Base-by-base conservation (phyloP, 2,329 filamentous ascomycete species). In the Daldinia sp. region DNA sequence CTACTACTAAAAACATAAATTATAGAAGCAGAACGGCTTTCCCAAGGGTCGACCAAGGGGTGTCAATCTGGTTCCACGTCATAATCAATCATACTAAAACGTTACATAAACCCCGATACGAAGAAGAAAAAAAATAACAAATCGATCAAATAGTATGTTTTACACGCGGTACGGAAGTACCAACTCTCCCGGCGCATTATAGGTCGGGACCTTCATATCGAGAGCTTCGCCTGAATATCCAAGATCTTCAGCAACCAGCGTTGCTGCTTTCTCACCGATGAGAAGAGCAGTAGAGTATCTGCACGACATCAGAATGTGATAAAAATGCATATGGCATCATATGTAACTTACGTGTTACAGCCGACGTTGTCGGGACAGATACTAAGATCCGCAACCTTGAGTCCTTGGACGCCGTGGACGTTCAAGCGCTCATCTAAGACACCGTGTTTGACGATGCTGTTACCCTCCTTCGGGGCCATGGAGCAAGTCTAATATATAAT, bases 321-420 rank as follows among this genome's bases (percentile, higher is more conserved):
- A 23, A 28, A 28, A 35, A 37, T 4, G 20, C 10, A 54, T 37
- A 15, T 28, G 18, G 20, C 15, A 10, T 20, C 10, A 76, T 75
- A 69, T 74, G 80, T 72, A 69, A 82, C 83, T 78, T 80, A 88
- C 72, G 87, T 89, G 79, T 90, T 90, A 81, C 88, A 90, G 68
- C 90, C 91, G 23, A 93, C 91, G 71, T 93, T 94, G 79, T 93
- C 91, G 0, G 92, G 91, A 79, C 91, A 93, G 82, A 93, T 92
- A 57, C 86, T 89, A 50, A 93, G 79, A 79, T 94, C 92, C 12
- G 90, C 90, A 26, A 93, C 91, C 85, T 93, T 93, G 74, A 94
- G 86, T 15, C 90, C 89, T 83, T 92, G 86, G 72, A 93, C 90
- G 58, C 91, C 92, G 77, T 93, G 90, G 2, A 94, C 91, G 73